Evolutionary conservation across 169 alveolate species (phyloP), one percentile per base, ranked within the genome.

Genomic region (Amoebophrya sp.): DNA sequence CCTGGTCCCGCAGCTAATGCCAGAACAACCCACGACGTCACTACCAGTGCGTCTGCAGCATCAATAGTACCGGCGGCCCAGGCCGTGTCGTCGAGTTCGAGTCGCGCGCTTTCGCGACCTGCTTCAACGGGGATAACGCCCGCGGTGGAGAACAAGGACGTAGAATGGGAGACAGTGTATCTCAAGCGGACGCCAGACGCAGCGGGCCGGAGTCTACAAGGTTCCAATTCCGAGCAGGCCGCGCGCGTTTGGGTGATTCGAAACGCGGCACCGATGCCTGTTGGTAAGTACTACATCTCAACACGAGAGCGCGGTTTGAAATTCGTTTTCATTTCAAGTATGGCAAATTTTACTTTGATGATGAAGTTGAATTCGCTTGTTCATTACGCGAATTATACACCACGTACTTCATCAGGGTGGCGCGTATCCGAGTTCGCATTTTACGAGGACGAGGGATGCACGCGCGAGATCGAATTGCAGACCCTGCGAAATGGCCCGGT

Each of bases 181-280:
- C 12, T 41, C 23, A 2, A 12, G 12, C 54, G 23, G 12, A 12
- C 23, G 32, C 29, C 83, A 25, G 12, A 0, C 35, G 10, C 83
- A 66, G 1, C 35, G 35, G 35, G 83, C 2, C 83, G 83, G 18
- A 66, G 35, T 1, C 32, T 66, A 25, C 83, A 66, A 25, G 83
- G 83, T 25, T 66, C 83, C 7, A 66, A 66, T 25, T 66, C 83
- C 83, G 83, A 66, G 35, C 83, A 66, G 83, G 83, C 83, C 32
- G 83, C 83, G 83, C 83, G 83, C 7, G 83, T 66, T 66, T 66
- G 83, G 83, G 83, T 66, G 29, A 66, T 66, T 12, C 29, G 83
- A n/a, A 66, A 66, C 18, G 12, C 83, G 35, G 83, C 18, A 0
- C 7, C 83, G 83, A 66, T 66, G 83, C 12, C 35, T n/a, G 83